Evolutionary conservation across 2,329 filamentous ascomycete species (phyloP).

Genomic region (Alternaria postmessia): DNA sequence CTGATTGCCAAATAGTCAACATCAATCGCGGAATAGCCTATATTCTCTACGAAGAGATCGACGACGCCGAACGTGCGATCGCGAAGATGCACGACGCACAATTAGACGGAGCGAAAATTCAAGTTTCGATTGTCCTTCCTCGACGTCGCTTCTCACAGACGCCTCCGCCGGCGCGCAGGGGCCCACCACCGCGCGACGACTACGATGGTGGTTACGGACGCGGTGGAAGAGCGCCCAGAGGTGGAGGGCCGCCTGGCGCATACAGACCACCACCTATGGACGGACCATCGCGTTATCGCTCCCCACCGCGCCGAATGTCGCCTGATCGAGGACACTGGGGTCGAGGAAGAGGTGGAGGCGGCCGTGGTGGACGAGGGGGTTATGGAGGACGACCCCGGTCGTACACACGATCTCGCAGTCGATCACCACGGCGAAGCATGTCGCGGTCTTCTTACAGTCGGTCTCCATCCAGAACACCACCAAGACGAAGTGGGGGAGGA

Average conservation of each 20-base stretch:
- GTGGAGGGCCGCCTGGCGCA: constrained; percentile 48
- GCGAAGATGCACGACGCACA: constrained; percentile 99
- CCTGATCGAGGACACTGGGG: constrained; percentile 33
- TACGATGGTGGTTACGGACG: constrained; percentile 28
- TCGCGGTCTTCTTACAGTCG: constrained; percentile 53
- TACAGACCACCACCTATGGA: constrained; percentile 50
- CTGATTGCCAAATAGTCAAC: constrained; percentile 65
- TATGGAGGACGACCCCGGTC: constrained; percentile 39
- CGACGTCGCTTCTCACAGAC: constrained; percentile 82
- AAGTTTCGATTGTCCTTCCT: constrained; percentile 88
- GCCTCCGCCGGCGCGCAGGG: constrained; percentile 74
- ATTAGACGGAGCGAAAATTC: constrained; percentile 81
- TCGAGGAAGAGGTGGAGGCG: constrained; percentile 42
- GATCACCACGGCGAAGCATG: constrained; percentile 52
- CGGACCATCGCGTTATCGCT: constrained; percentile 39
- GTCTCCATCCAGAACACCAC: constrained; percentile 47
- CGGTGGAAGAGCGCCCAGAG: constrained; percentile 24
- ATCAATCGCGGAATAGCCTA: constrained; percentile 94
- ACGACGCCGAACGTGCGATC: constrained; percentile 86
- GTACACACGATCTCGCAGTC: constrained; percentile 50
- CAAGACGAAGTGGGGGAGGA: constrained; percentile 31
- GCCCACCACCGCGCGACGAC: constrained; percentile 47
- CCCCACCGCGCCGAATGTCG: constrained; percentile 50
- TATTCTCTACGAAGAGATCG: constrained; percentile 79
- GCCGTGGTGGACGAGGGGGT: constrained; percentile 43